phyloP scores from a whole-genome alignment of 495 filamentous ascomycete genomes.

The Eremomyces bilateralis region DNA sequence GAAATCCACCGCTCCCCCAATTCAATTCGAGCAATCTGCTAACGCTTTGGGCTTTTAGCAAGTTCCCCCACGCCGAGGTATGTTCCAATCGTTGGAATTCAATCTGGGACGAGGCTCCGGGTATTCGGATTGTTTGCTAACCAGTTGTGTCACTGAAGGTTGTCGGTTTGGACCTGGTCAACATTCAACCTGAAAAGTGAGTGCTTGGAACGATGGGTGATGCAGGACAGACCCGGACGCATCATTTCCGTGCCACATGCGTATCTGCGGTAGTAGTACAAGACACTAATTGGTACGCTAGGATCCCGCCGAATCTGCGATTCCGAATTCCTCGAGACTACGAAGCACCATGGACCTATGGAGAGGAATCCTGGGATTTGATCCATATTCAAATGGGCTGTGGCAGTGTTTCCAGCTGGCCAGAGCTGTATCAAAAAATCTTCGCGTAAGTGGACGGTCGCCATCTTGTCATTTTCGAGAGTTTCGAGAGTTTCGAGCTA shows the following conservation, averaged over 20 bases:
- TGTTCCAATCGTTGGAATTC: too few species aligned
- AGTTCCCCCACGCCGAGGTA: too few species aligned
- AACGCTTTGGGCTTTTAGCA: too few species aligned
- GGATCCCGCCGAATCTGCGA: constrained; percentile 48
- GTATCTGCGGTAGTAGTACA: too few species aligned
- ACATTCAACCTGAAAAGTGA: constrained; percentile 58
- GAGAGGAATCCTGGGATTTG: constrained; percentile 59
- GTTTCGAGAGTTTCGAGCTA: constrained; percentile 1
- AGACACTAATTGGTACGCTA: constrained; percentile 18
- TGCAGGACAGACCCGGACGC: not conserved
- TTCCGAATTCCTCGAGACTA: constrained; percentile 53
- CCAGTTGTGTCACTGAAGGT: too few species aligned
- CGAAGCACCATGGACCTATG: constrained; percentile 57
- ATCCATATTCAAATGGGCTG: constrained; percentile 67
- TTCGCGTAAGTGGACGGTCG: constrained; percentile 39
- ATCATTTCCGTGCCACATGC: constrained; percentile 4
- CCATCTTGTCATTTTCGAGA: not conserved
- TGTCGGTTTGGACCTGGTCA: constrained; percentile 52
- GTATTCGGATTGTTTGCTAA: too few species aligned
- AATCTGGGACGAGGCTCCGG: too few species aligned
- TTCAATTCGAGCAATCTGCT: too few species aligned
- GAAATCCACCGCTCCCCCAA: too few species aligned
- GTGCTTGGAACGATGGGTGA: constrained; percentile 5
- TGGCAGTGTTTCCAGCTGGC: constrained; percentile 65
- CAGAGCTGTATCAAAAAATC: constrained; percentile 44